These are phyloP conservation scores for Coniella vitis DNA, from an alignment of 2,329 filamentous ascomycete species.

Conservation along the genomic window DNA sequence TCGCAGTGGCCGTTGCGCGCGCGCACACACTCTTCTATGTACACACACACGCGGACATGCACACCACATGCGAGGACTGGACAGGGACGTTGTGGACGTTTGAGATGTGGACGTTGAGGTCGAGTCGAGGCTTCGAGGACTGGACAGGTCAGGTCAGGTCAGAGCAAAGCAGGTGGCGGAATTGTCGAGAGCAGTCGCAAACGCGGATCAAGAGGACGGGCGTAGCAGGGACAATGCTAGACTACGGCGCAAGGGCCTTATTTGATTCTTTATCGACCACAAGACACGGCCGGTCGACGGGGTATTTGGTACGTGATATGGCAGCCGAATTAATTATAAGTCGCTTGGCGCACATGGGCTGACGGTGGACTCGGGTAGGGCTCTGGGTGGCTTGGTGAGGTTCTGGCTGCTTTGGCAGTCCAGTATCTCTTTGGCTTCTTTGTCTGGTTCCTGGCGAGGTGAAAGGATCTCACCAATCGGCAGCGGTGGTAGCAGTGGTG, in stretches of 20 bases:
- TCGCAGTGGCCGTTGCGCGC: too few relatives aligned
- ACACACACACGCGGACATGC: not conserved
- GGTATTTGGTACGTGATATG: not conserved
- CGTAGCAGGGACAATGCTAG: constrained; percentile 2
- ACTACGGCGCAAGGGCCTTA: constrained; percentile 13
- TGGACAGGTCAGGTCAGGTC: too few relatives aligned
- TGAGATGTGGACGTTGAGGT: not conserved
- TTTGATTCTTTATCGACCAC: constrained; percentile 13
- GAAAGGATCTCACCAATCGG: not conserved
- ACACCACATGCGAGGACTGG: not conserved
- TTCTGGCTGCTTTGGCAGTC: too few relatives aligned
- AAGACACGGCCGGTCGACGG: constrained; percentile 3
- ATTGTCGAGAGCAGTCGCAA: too few relatives aligned
- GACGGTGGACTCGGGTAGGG: not conserved
- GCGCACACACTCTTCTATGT: too few relatives aligned
- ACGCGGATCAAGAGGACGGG: constrained; percentile 5
- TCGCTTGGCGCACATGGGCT: constrained; percentile 2
- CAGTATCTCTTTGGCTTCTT: too few relatives aligned
- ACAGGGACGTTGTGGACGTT: not conserved
- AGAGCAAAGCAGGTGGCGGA: too few relatives aligned
- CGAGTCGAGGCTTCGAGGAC: not conserved
- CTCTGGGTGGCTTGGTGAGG: constrained; percentile 2
- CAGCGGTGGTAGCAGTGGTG: not conserved
- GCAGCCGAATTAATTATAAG: constrained; percentile 3
- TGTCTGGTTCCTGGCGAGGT: not conserved